Conservation (phyloP, 2,329 filamentous ascomycete genomes). For the Hymenotorrendiella dingleyae region DNA sequence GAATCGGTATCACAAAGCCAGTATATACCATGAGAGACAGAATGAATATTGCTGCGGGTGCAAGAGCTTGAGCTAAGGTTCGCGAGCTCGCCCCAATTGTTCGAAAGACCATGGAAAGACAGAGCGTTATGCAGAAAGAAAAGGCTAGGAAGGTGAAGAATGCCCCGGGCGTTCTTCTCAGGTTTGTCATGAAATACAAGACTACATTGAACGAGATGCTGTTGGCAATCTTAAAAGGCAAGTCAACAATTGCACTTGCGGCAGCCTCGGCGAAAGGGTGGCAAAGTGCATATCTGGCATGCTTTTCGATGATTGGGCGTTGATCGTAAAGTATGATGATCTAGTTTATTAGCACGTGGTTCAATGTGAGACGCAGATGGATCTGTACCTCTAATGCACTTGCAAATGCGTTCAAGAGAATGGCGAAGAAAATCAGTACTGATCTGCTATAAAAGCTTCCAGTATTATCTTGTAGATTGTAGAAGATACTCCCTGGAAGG, state of each 20-base stretch:
- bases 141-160: slow-evolving; percentile 70
- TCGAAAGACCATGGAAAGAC: slow-evolving; percentile 80
- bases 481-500: slow-evolving; percentile 54
- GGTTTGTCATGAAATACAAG: slow-evolving; percentile 81
- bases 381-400: slow-evolving; percentile 29
- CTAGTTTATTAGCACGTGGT: neutral
- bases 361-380: neutral
- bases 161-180: slow-evolving; percentile 55
- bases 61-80: slow-evolving; percentile 58
- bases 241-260: slow-evolving; percentile 76
- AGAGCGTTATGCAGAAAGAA: slow-evolving; percentile 26
- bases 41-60: slow-evolving; percentile 47
- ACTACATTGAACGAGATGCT: slow-evolving; percentile 70
- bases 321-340: slow-evolving; percentile 56
- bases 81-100: slow-evolving; percentile 69
- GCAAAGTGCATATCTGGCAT: slow-evolving; percentile 80
- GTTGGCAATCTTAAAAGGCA: slow-evolving; percentile 75
- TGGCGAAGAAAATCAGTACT: slow-evolving; percentile 60
- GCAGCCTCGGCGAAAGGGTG: slow-evolving; percentile 84
- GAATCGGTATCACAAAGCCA: slow-evolving; percentile 37
- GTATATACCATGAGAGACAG: slow-evolving; percentile 21
- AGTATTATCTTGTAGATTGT: slow-evolving; percentile 48
- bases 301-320: slow-evolving; percentile 59
- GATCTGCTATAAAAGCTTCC: slow-evolving; percentile 54
- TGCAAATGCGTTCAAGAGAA: slow-evolving; percentile 59